Conservation (phyloP, 768 basidiomycete species). For the Macrolepiota albuminosa region DNA sequence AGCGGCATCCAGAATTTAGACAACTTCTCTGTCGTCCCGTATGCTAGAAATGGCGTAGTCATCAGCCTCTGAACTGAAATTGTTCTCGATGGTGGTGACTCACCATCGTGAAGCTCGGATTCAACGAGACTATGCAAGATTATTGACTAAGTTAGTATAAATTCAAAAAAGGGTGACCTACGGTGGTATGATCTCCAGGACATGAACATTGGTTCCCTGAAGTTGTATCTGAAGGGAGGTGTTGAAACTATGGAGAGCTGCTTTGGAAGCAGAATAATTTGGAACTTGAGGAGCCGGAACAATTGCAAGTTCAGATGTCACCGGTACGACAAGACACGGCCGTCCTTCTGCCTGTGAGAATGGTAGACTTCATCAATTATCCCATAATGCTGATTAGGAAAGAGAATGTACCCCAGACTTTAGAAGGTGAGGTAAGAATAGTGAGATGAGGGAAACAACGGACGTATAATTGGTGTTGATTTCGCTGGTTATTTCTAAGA, state of each 20-base stretch:
- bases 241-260: conserved; percentile 49
- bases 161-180: conserved; percentile 23
- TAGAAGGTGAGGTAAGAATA: conserved; percentile 51
- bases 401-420: conserved; percentile 40
- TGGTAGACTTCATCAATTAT: background rate
- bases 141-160: background rate
- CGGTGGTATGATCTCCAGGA: conserved; percentile 58
- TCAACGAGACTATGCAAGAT: conserved; percentile 44
- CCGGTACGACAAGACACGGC: conserved; percentile 43
- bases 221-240: conserved; percentile 44
- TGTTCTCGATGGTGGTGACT: conserved; percentile 10
- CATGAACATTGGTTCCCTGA: conserved; percentile 42
- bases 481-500: conserved; percentile 39
- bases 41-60: conserved; percentile 27
- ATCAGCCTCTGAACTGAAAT: background rate
- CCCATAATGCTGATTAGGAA: background rate
- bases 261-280: conserved; percentile 55
- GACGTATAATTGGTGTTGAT: conserved; percentile 52
- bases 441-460: conserved; percentile 41
- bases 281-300: conserved; percentile 35
- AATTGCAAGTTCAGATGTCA: conserved; percentile 51
- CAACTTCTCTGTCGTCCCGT: conserved; percentile 43
- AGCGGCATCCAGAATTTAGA: conserved; percentile 55
- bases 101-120: conserved; percentile 59
- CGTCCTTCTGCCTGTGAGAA: conserved; percentile 35